Percentiles rank a stretch among this genome's conserved stretches.
These are phyloP conservation scores for Coniochaeta hoffmannii DNA, from an alignment of 2,329 filamentous ascomycete species.

Conservation along the genomic window DNA sequence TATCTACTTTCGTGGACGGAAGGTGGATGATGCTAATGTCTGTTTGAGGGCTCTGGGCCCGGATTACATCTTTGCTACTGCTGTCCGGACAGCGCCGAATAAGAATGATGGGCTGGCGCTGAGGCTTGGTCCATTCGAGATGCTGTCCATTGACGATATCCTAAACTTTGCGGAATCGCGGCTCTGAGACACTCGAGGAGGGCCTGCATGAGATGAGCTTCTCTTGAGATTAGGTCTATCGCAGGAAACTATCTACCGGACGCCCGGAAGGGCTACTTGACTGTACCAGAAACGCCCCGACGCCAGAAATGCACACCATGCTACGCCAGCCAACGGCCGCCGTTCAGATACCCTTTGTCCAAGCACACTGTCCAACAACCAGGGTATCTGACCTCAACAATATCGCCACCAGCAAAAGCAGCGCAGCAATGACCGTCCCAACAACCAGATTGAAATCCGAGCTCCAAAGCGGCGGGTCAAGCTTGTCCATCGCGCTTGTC, in stretches of 20 bases:
- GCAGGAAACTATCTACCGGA: neutral
- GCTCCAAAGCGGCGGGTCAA: conserved; percentile 4
- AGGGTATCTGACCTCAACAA: neutral
- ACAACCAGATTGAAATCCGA: neutral
- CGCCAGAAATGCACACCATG: neutral
- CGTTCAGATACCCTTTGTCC: neutral
- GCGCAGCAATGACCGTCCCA: neutral
- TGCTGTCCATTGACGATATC: conserved; percentile 36
- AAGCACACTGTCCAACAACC: neutral
- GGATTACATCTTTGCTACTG: conserved; percentile 49
- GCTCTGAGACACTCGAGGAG: neutral
- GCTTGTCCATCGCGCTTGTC: neutral
- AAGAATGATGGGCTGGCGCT: conserved; percentile 30
- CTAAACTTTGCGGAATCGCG: conserved; percentile 34
- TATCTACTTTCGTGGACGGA: conserved; percentile 29
- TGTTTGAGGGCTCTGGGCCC: conserved; percentile 34
- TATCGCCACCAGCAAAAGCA: neutral
- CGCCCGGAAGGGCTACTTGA: neutral
- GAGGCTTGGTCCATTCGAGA: conserved; percentile 32
- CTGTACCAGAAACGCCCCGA: neutral
- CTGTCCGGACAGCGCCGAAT: conserved; percentile 32
- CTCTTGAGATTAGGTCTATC: neutral
- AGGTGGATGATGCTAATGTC: conserved; percentile 33
- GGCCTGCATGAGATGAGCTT: neutral
- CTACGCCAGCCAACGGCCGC: neutral